These are phyloP conservation scores for Entomortierella beljakovae DNA, from an alignment of 192 early-diverging fungal species.

Conservation along the genomic window DNA sequence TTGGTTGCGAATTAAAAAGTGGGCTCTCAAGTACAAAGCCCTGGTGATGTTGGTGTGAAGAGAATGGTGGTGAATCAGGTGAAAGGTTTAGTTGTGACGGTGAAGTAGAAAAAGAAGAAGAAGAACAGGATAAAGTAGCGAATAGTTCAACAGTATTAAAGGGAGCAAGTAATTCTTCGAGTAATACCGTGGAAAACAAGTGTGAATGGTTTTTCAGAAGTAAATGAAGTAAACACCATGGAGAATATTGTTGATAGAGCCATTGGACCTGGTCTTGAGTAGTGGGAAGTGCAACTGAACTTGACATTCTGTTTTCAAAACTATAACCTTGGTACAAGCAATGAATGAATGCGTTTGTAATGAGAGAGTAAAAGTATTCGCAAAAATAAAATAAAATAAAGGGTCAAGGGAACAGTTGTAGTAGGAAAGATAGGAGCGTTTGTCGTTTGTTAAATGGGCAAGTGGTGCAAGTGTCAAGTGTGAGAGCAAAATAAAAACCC, in stretches of 20 bases:
- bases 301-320: not conserved
- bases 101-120: not conserved
- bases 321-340: no score
- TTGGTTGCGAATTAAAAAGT: not conserved
- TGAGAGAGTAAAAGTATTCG: not conserved
- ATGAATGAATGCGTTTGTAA: slow-evolving; percentile 1
- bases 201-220: slow-evolving; percentile 28
- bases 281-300: not conserved
- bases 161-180: slow-evolving; percentile 40
- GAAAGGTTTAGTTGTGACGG: not conserved
- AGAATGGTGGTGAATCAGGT: not conserved
- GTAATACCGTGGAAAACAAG: slow-evolving; percentile 15
- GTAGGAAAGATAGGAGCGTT: not conserved
- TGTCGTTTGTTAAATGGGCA: no score
- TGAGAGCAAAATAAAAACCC: no score
- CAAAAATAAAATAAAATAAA: not conserved
- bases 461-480: no score
- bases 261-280: slow-evolving; percentile 19
- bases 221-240: slow-evolving; percentile 43
- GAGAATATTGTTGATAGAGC: slow-evolving; percentile 25
- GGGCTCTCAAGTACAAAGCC: not conserved
- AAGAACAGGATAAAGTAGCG: not conserved
- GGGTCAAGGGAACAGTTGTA: not conserved
- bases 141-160: no score
- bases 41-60: not conserved